These are phyloP conservation scores for Pichia kluyveri DNA, from an alignment of 805 yeast species.

Conservation along the genomic window DNA sequence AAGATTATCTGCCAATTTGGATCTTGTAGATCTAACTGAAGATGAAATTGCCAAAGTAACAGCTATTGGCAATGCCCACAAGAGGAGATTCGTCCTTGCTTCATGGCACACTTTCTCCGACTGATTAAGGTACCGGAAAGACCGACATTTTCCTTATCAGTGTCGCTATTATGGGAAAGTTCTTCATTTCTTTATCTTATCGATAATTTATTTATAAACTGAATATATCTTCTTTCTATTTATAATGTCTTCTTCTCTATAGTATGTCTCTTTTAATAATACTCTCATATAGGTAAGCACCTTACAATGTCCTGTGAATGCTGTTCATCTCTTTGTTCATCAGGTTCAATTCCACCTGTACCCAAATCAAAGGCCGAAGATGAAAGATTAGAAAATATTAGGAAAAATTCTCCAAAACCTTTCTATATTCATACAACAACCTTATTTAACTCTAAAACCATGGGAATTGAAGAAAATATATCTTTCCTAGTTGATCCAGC, in stretches of 20 bases:
- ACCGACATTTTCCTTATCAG: background rate
- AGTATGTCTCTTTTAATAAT: too few species aligned
- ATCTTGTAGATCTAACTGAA: conserved; percentile 25
- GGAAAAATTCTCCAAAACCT: conserved; percentile 9
- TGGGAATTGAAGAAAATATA: conserved; percentile 10
- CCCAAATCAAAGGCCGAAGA: conserved; percentile 16
- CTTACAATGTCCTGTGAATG: conserved; percentile 14
- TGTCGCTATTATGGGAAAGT: too few species aligned
- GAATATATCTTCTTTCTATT: too few species aligned
- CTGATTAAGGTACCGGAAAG: background rate
- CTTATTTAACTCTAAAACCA: conserved; percentile 15
- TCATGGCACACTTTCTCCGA: conserved; percentile 10
- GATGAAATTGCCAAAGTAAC: conserved; percentile 22
- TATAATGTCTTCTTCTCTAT: too few species aligned
- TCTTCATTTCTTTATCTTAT: too few species aligned
- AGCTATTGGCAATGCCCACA: conserved; percentile 6
- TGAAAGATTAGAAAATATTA: conserved; percentile 11
- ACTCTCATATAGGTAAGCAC: background rate
- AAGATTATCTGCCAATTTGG: conserved; percentile 26
- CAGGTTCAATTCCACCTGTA: conserved; percentile 8
- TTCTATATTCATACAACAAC: conserved; percentile 16
- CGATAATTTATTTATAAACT: too few species aligned
- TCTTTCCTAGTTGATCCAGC: conserved; percentile 16
- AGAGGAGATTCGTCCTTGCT: conserved; percentile 6
- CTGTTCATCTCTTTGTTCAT: conserved; percentile 7